phyloP scores from a whole-genome alignment of 23 red algal genomes.

The Pyropia haitanensis region DNA sequence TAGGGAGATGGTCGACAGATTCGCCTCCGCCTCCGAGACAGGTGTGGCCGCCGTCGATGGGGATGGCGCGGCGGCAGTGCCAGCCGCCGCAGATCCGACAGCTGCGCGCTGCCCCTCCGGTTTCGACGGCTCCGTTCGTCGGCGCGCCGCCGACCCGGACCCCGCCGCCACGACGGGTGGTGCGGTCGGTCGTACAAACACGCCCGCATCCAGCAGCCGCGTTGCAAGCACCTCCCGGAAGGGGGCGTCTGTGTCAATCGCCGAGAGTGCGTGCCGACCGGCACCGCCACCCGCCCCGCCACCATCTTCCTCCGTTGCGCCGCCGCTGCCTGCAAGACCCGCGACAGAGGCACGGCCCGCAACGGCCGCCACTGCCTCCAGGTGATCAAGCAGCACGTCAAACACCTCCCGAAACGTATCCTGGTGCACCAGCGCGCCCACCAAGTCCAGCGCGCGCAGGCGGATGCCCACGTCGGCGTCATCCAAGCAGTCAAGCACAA shows the following conservation, averaged over 20 bases:
- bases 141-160: constrained; percentile 3
- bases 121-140: no score
- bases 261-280: background rate
- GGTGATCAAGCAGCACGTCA: constrained; percentile 40
- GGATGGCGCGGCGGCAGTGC: no score
- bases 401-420: constrained; percentile 43
- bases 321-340: constrained; percentile 7
- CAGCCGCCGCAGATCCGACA: no score
- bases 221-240: constrained; percentile 38
- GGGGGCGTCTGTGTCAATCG: constrained; percentile 29
- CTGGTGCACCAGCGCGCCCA: constrained; percentile 46
- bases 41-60: no score
- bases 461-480: constrained; percentile 83
- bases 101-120: no score
- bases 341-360: background rate
- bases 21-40: no score
- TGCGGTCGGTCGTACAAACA: constrained; percentile 12
- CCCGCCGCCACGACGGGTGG: background rate
- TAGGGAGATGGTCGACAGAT: no score
- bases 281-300: background rate
- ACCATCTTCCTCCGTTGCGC: constrained; percentile 7
- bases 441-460: constrained; percentile 72
- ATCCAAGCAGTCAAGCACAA: constrained; percentile 77
- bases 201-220: constrained; percentile 27
- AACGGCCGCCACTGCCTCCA: constrained; percentile 21